These are phyloP conservation scores for Geosmithia flava DNA, from an alignment of 2,329 filamentous ascomycete species.

Conservation along the genomic window DNA sequence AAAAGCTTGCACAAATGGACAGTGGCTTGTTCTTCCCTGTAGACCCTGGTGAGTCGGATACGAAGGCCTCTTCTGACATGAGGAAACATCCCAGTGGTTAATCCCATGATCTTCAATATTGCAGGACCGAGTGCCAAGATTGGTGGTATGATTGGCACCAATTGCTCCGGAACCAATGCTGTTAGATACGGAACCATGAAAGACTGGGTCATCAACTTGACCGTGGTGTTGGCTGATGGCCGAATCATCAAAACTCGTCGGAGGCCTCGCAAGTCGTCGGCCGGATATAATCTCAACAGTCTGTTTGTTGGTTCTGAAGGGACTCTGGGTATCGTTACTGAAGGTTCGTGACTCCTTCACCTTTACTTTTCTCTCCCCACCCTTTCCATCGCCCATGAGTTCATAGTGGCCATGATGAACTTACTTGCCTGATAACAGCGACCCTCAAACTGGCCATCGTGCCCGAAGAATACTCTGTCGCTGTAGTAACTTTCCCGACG, in stretches of 20 bases:
- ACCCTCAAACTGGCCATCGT: slow-evolving; percentile 70
- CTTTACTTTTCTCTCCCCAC: background rate
- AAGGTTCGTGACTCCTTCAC: slow-evolving; percentile 27
- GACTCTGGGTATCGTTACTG: slow-evolving; percentile 69
- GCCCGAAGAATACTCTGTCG: slow-evolving; percentile 64
- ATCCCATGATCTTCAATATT: background rate
- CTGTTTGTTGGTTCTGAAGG: slow-evolving; percentile 75
- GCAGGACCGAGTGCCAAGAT: slow-evolving; percentile 56
- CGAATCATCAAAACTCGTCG: slow-evolving; percentile 67
- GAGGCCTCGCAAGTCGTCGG: slow-evolving; percentile 68
- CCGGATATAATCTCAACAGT: slow-evolving; percentile 72
- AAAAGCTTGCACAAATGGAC: slow-evolving; percentile 51
- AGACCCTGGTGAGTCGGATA: slow-evolving; percentile 52
- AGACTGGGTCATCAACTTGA: slow-evolving; percentile 76
- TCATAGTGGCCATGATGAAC: background rate
- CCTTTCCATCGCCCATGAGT: too few species aligned
- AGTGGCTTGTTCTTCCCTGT: slow-evolving; percentile 83
- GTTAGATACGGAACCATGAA: slow-evolving; percentile 80
- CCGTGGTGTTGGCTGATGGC: slow-evolving; percentile 68
- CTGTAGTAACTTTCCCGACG: slow-evolving; percentile 66
- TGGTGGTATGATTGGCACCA: slow-evolving; percentile 73
- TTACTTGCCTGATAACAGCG: slow-evolving; percentile 22
- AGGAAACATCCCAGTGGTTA: too few species aligned
- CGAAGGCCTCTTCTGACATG: background rate
- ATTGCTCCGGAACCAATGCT: slow-evolving; percentile 67